Evolutionary conservation across 352 stramenopile genomes (phyloP), one percentile per base, ranked within the genome.

Genomic region (Peronospora destructor): DNA sequence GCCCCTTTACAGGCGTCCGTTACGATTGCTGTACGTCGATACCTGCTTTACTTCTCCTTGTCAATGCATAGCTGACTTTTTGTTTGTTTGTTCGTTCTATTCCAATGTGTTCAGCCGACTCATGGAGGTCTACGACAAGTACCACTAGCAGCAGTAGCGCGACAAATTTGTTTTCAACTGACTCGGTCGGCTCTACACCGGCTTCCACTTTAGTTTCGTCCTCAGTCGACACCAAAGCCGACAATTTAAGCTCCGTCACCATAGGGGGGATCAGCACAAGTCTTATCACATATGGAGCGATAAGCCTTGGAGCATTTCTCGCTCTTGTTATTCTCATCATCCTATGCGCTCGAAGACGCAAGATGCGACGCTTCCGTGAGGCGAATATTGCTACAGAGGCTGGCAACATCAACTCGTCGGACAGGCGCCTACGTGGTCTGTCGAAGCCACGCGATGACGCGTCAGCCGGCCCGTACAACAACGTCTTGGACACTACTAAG

Each of bases 1-100:
- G 76, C 25, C 76, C 73, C 1, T 87, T 77, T 59, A 76, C 71
- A 12, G 69, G 66, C 45, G 66, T 82, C 26, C 69, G 74, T 49
- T 85, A 85, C 46, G 76, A 87, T 52, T 87, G 76, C 65, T 78
- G 76, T 87, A 73, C 56, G 76, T 83, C 4, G 2, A 25, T 3
- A 10, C 16, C 38, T 6, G n/a, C 28, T n/a, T 29, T 10, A 8
- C 9, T 11, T 32, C 23, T 34, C 30, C 19, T 48, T 44, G 8
- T 45, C 14, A 39, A 39, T 10, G 13, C 10, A 1, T 21, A 54
- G 29, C 10, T 29, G 3, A 14, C 10, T 25, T 25, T 33, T 25
- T 55, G 3, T 26, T 17, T 49, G 34, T 28, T 14, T 29, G 7
- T 29, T 21, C n/a, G n/a, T n/a, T 61, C 16, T 32, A 16, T 50